These are phyloP conservation scores for Blastocystis sp. DNA, from an alignment of 352 stramenopile species.

Conservation along the genomic window DNA sequence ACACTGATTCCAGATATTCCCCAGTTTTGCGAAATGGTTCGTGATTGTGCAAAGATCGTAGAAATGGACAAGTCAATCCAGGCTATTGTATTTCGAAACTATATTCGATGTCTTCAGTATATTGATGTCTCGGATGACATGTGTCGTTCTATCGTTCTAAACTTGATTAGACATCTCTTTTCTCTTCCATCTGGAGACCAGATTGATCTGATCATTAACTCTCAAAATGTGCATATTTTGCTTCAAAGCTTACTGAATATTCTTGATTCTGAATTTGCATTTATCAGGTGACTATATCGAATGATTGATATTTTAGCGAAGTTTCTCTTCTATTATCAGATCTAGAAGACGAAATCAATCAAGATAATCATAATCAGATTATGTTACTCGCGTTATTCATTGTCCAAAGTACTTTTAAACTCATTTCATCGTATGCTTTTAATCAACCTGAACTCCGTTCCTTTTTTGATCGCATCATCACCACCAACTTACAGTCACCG, in stretches of 20 bases:
- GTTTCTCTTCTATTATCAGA: constrained; percentile 8
- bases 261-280: not conserved
- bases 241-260: constrained; percentile 6
- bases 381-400: not conserved
- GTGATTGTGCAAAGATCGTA: not conserved
- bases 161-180: not conserved
- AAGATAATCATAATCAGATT: not conserved
- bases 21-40: not conserved
- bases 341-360: not conserved
- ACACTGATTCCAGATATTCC: constrained; percentile 31
- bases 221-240: not conserved
- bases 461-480: constrained; percentile 22
- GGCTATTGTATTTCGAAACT: not conserved
- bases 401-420: not conserved
- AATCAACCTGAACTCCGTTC: not conserved
- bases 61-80: not conserved
- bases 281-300: not conserved
- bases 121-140: not conserved
- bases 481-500: not conserved
- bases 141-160: not conserved
- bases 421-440: constrained; percentile 9
- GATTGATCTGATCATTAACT: not conserved
- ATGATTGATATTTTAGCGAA: not conserved
- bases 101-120: constrained; percentile 14
- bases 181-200: not conserved